Percentiles rank a stretch among this genome's conserved stretches.
phyloP scores from a whole-genome alignment of 768 basidiomycete species.

The Collybia mongolica region DNA sequence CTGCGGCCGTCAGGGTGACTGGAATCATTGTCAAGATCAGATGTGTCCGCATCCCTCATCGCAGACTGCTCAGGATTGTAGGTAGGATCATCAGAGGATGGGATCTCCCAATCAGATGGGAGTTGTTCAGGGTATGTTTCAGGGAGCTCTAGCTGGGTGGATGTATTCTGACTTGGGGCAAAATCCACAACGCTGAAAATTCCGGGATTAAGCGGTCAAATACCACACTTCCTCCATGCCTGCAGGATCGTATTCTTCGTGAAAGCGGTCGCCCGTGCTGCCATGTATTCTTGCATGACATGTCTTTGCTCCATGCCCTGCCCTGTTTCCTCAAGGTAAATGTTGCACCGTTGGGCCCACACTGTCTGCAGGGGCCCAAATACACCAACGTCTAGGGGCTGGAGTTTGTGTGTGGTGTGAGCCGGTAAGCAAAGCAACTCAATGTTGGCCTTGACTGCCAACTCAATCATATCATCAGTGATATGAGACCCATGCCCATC shows the following conservation, averaged over 20 bases:
- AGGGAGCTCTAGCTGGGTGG: no score
- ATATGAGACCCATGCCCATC: constrained; percentile 44
- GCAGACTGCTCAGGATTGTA: no score
- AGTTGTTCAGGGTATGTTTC: no score
- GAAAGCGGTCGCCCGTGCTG: constrained; percentile 9
- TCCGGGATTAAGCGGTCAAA: constrained; percentile 13
- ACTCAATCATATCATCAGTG: constrained; percentile 16
- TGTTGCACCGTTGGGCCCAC: constrained; percentile 13
- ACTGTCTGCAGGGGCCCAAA: constrained; percentile 28
- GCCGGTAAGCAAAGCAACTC: constrained; percentile 28
- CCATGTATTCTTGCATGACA: constrained; percentile 19
- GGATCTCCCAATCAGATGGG: no score
- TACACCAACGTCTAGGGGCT: constrained; percentile 34
- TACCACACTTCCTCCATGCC: constrained; percentile 18
- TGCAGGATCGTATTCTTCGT: constrained; percentile 8
- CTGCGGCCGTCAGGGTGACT: no score
- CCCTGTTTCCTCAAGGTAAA: constrained; percentile 9
- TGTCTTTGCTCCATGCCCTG: constrained; percentile 15
- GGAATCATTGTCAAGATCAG: no score
- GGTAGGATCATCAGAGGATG: no score
- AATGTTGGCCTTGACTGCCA: constrained; percentile 22
- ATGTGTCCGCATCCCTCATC: no score
- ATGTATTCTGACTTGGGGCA: constrained; percentile 10
- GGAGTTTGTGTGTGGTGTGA: constrained; percentile 34
- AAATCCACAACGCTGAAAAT: constrained; percentile 17